These are phyloP conservation scores for Sugiyamaella novakii DNA, from an alignment of 1,139 yeast genomes.

Conservation along the genomic window DNA sequence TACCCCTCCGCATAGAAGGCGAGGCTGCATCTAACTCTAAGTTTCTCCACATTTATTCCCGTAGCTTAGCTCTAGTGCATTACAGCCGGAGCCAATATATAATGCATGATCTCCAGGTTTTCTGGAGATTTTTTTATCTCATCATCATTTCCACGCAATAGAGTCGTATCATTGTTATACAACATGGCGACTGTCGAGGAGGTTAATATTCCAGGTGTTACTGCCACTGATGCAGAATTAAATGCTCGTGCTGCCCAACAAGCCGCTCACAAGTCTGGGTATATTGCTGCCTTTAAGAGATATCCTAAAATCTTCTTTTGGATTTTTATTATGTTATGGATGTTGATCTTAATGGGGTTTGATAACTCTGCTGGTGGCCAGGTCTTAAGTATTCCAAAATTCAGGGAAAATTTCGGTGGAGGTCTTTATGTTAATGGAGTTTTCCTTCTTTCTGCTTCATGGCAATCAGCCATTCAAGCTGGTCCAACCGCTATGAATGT, in stretches of 20 bases:
- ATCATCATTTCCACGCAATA: no score
- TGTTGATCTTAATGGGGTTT: conserved; percentile 22
- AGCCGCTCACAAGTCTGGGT: conserved; percentile 9
- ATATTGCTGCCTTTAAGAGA: conserved; percentile 4
- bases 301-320: conserved; percentile 21
- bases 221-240: no score
- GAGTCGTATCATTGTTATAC: no score
- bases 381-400: conserved; percentile 36
- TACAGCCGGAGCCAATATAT: background rate
- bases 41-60: conserved; percentile 3
- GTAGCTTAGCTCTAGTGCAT: no score
- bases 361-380: no score
- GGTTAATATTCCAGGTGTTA: conserved; percentile 5
- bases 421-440: no score
- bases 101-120: conserved; percentile 5
- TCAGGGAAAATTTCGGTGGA: conserved; percentile 37
- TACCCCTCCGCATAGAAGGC: background rate
- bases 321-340: conserved; percentile 21
- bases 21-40: background rate
- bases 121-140: no score
- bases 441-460: no score
- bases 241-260: conserved; percentile 14
- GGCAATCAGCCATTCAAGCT: no score
- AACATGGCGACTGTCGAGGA: no score
- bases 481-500: no score